These are phyloP conservation scores for Globisporangium nunn DNA, from an alignment of 352 stramenopile genomes.

Conservation along the genomic window DNA sequence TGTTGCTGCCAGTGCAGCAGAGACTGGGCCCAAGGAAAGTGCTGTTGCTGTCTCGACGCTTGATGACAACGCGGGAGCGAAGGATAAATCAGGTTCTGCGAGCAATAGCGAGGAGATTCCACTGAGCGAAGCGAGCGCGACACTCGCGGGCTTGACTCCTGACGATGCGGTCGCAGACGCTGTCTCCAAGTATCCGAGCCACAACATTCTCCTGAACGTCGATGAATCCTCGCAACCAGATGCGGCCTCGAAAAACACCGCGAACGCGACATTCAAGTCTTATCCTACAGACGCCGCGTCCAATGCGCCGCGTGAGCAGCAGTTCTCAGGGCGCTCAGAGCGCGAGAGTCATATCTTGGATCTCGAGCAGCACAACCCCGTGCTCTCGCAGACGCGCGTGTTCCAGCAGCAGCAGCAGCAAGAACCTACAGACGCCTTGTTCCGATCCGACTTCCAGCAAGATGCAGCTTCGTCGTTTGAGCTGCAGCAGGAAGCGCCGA, in stretches of 20 bases:
- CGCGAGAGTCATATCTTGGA: neutral
- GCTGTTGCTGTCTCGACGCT: too few relatives aligned
- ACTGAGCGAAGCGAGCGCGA: slow-evolving; percentile 12
- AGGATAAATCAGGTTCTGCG: neutral
- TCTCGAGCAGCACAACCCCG: neutral
- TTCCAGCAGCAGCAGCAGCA: neutral
- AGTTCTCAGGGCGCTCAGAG: neutral
- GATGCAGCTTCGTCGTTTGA: neutral
- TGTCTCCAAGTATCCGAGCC: slow-evolving; percentile 5
- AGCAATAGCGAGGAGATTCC: slow-evolving; percentile 7
- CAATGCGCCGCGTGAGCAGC: neutral
- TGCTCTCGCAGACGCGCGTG: neutral
- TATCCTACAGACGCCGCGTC: neutral
- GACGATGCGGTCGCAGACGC: slow-evolving; percentile 2
- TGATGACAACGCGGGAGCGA: neutral
- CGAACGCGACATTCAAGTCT: neutral
- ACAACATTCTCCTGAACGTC: slow-evolving; percentile 5
- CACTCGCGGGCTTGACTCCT: slow-evolving; percentile 9
- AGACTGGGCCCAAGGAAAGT: too few relatives aligned
- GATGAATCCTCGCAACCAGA: slow-evolving; percentile 1
- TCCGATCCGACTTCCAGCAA: neutral
- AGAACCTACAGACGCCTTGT: neutral
- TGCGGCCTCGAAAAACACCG: neutral
- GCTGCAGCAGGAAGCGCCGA: slow-evolving; percentile 3
- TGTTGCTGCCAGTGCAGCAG: too few relatives aligned